phyloP scores from a whole-genome alignment of 2,329 filamentous ascomycete genomes.

The Penicillium decumbens region DNA sequence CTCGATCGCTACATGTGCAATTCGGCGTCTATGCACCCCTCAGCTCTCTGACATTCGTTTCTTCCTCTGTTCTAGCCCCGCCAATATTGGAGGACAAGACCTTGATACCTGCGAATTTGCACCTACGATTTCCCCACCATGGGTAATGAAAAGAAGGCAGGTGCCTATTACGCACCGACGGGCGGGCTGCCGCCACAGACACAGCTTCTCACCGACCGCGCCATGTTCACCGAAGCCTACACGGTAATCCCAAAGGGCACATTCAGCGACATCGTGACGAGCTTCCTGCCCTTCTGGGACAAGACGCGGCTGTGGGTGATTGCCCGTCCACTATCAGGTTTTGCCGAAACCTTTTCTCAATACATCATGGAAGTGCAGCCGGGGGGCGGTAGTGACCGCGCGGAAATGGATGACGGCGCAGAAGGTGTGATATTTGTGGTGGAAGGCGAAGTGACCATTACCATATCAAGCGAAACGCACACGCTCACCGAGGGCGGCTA shows the following conservation, averaged over 20 bases:
- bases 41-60: background rate
- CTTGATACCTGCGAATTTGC: too few species aligned
- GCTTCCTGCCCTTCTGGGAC: slow-evolving; percentile 26
- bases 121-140: slow-evolving; percentile 4
- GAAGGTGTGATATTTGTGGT: slow-evolving; percentile 24
- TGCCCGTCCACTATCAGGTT: slow-evolving; percentile 23
- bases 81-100: too few species aligned
- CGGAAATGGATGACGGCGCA: slow-evolving; percentile 18
- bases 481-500: slow-evolving; percentile 23
- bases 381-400: slow-evolving; percentile 22
- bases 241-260: slow-evolving; percentile 23
- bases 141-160: slow-evolving; percentile 35
- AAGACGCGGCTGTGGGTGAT: slow-evolving; percentile 26
- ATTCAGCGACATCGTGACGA: slow-evolving; percentile 25
- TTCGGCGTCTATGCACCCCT: background rate
- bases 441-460: slow-evolving; percentile 22
- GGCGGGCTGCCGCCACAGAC: slow-evolving; percentile 23
- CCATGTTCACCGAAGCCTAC: slow-evolving; percentile 27
- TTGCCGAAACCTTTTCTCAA: slow-evolving; percentile 27
- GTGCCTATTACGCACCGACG: slow-evolving; percentile 24
- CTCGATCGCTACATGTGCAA: background rate
- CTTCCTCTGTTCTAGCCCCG: background rate
- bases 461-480: slow-evolving; percentile 13
- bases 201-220: slow-evolving; percentile 24
- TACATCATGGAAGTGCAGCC: slow-evolving; percentile 27